Conservation (phyloP, 495 filamentous ascomycete genomes). For the Xylaria scruposa region DNA sequence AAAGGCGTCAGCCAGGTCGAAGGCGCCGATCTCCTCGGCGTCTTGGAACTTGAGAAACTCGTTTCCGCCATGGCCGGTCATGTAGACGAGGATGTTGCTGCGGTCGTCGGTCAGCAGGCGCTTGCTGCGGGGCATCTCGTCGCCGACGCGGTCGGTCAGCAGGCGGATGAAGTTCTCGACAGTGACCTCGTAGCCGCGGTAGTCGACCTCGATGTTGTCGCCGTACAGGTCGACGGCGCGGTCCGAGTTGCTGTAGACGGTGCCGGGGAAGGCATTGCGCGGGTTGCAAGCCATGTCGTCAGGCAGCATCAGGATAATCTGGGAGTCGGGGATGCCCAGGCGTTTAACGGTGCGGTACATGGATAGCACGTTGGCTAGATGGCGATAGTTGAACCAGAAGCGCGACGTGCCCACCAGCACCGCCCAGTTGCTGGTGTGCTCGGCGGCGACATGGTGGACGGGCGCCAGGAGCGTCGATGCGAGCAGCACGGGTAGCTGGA, state of each 20-base stretch:
- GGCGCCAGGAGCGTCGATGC: conserved; percentile 49
- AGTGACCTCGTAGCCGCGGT: conserved; percentile 96
- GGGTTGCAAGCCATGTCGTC: conserved; percentile 99
- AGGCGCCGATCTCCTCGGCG: conserved; percentile 94
- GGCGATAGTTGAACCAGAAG: conserved; percentile 99
- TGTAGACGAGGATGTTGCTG: conserved; percentile 96
- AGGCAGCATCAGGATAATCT: conserved; percentile 99
- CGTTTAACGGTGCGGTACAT: conserved; percentile 98
- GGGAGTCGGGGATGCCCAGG: conserved; percentile 95
- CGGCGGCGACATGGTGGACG: conserved; percentile 60
- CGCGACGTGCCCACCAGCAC: conserved; percentile 97
- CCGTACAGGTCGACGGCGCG: conserved; percentile 95
- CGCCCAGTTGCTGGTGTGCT: conserved; percentile 98
- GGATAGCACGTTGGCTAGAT: conserved; percentile 96
- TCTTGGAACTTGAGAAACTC: conserved; percentile 99
- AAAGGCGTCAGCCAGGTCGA: conserved; percentile 96
- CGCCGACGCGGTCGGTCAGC: conserved; percentile 88
- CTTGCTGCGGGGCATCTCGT: conserved; percentile 94
- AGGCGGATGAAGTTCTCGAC: conserved; percentile 98
- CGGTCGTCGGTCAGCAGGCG: conserved; percentile 88
- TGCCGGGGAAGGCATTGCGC: conserved; percentile 95
- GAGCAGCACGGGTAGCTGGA: conserved; percentile 51
- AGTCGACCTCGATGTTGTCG: conserved; percentile 99
- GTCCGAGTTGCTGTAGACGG: conserved; percentile 97
- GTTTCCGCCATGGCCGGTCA: conserved; percentile 99